A percentile compares a stretch with the other conserved stretches of the same genome.
These are phyloP conservation scores for Takakia lepidozioides DNA, from an alignment of 225 moss, liverwort and hornwort genomes.

Conservation along the genomic window DNA sequence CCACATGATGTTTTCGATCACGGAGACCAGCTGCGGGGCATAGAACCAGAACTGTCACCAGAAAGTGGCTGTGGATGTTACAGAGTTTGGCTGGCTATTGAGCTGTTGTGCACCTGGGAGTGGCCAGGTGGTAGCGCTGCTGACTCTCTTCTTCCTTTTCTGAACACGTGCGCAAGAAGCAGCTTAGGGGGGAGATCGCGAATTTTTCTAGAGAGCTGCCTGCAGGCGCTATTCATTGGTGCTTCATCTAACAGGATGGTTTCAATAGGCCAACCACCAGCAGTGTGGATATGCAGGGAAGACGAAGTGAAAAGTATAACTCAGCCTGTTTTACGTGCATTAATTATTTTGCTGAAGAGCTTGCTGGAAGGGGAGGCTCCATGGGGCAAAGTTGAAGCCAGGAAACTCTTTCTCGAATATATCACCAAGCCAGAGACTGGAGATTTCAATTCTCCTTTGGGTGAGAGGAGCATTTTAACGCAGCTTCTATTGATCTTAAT, in stretches of 20 bases:
- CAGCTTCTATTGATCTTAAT: constrained; percentile 62
- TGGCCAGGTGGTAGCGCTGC: constrained; percentile 66
- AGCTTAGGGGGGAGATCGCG: constrained; percentile 21
- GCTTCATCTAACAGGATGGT: constrained; percentile 16
- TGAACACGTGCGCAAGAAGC: constrained; percentile 40
- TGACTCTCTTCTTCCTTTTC: constrained; percentile 44
- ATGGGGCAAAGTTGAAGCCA: constrained; percentile 58
- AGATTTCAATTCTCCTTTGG: constrained; percentile 29
- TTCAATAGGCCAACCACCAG: not conserved
- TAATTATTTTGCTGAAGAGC: constrained; percentile 55
- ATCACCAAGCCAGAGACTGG: constrained; percentile 25
- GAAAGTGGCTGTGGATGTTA: constrained; percentile 9
- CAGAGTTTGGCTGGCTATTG: constrained; percentile 76
- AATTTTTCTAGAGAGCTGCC: constrained; percentile 45
- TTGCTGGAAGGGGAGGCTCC: constrained; percentile 55
- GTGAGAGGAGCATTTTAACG: constrained; percentile 60
- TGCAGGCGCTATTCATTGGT: constrained; percentile 52
- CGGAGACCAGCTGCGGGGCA: no score
- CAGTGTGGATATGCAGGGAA: constrained; percentile 6
- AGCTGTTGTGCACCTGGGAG: constrained; percentile 86
- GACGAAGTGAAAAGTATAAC: constrained; percentile 12
- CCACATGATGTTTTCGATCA: no score
- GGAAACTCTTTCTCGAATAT: constrained; percentile 47
- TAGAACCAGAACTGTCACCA: constrained; percentile 7
- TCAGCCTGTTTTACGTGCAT: constrained; percentile 45